Percentiles rank a stretch among this genome's conserved stretches.
Evolutionary conservation across 192 early-diverging fungal genomes (phyloP).

Genomic region (Backusella australiensis): DNA sequence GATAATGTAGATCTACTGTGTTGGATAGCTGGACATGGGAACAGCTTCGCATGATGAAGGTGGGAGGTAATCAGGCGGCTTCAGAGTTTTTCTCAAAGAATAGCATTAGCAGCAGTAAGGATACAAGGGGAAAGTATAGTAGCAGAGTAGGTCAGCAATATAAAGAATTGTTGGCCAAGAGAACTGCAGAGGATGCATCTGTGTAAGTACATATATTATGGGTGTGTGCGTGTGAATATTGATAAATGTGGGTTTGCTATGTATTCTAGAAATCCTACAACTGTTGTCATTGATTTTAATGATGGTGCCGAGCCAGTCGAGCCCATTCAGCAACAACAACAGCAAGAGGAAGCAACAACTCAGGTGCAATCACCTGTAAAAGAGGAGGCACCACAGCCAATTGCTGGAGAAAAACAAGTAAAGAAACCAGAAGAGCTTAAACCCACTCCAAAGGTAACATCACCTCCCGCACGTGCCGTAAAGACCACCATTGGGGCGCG

Average conservation of each 20-base stretch:
- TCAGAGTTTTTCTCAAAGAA: slow-evolving; percentile 83
- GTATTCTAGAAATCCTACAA: slow-evolving; percentile 22
- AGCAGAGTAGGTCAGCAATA: slow-evolving; percentile 72
- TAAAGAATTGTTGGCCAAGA: slow-evolving; percentile 75
- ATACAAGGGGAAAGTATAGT: slow-evolving; percentile 87
- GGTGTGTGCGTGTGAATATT: background rate
- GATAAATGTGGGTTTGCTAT: background rate
- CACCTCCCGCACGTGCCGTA: slow-evolving; percentile 25
- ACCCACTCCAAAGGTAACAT: slow-evolving; percentile 16
- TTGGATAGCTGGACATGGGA: slow-evolving; percentile 94
- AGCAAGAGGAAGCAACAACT: background rate
- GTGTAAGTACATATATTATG: slow-evolving; percentile 12
- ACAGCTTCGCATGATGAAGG: slow-evolving; percentile 89
- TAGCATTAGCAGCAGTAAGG: slow-evolving; percentile 55
- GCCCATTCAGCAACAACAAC: background rate
- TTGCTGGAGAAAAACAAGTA: background rate
- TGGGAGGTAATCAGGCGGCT: slow-evolving; percentile 83
- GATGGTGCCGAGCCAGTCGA: background rate
- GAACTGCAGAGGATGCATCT: slow-evolving; percentile 67
- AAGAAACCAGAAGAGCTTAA: background rate
- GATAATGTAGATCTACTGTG: slow-evolving; percentile 64
- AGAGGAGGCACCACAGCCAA: background rate
- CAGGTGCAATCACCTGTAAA: background rate
- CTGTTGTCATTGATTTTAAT: slow-evolving; percentile 23
- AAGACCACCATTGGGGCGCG: slow-evolving; percentile 23